A percentile compares a stretch with the other conserved stretches of the same genome.
Conservation (phyloP, 2,329 filamentous ascomycete genomes). For the Aureobasidium sp. region DNA sequence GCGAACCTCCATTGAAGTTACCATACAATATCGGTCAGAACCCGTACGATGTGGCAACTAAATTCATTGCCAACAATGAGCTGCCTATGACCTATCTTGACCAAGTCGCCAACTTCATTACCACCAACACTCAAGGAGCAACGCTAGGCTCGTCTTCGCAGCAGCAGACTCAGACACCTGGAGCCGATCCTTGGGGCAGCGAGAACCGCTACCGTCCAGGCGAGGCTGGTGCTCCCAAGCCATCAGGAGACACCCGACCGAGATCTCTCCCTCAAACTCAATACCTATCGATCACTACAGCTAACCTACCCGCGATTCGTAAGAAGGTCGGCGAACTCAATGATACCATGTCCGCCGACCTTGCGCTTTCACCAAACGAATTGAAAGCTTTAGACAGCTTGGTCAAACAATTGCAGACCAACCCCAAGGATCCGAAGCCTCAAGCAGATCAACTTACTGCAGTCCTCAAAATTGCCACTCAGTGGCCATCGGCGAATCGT, state of each 20-base stretch:
- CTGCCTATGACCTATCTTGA: slow-evolving; percentile 82
- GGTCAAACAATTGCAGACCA: slow-evolving; percentile 55
- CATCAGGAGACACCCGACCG: slow-evolving; percentile 35
- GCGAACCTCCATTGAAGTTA: slow-evolving; percentile 85
- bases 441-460: slow-evolving; percentile 44
- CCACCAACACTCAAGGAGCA: slow-evolving; percentile 79
- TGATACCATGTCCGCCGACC: slow-evolving; percentile 13
- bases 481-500: slow-evolving; percentile 74
- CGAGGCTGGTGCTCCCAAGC: slow-evolving; percentile 40
- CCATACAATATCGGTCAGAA: slow-evolving; percentile 91
- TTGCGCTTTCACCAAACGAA: slow-evolving; percentile 41
- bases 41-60: slow-evolving; percentile 82
- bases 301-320: slow-evolving; percentile 62
- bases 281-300: slow-evolving; percentile 69
- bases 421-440: slow-evolving; percentile 34
- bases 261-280: slow-evolving; percentile 69
- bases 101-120: slow-evolving; percentile 87
- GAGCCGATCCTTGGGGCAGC: slow-evolving; percentile 67
- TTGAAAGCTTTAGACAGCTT: slow-evolving; percentile 55
- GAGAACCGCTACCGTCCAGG: slow-evolving; percentile 74
- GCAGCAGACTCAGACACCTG: slow-evolving; percentile 40
- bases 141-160: slow-evolving; percentile 54
- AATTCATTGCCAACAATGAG: slow-evolving; percentile 84
- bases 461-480: slow-evolving; percentile 59
- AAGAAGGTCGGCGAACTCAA: slow-evolving; percentile 74